Base-by-base conservation (phyloP, 495 filamentous ascomycete genomes). In the Melanomma pulvis-pyrius region DNA sequence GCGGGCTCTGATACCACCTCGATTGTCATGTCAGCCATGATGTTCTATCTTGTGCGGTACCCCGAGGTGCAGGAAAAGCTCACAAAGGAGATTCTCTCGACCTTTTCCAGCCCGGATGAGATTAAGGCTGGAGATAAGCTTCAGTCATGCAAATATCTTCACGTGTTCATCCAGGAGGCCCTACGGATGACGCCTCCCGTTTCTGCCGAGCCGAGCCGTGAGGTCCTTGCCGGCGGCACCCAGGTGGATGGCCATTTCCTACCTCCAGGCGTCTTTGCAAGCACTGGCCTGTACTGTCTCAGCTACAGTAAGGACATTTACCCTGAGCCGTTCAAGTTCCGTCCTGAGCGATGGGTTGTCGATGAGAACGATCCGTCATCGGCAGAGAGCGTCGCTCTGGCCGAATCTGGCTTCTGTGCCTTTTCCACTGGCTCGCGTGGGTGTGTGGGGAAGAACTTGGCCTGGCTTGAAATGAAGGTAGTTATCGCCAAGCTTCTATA, bases 261-360 rank as follows among this genome's bases (percentile, higher is more conserved):
- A 22, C 53, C 53, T 41, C 3, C 25, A 1, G 63, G 63, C 46
- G 11, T 41, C 0, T 21, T 26, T 24, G 26, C 59, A 17, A 47
- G 63, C n/a, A 24, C 17, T 26, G 46, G 22, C 22, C 2, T 59
- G 17, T 65, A 65, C 54, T 19, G 41, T 9, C 21, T 65, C 0
- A 29, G 39, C 53, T 47, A 65, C 28, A 57, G 54, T 54, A 7
- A 17, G 24, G 48, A 59, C 8, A 44, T 59, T 19, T 65, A 28
- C 47, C 54, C 54, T 19, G 54, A 52, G 17, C 46, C 53, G 17
- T 65, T 52, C 25, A 22, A 19, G 29, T 65, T 59, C 54, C 39
- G 55, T 32, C 63, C 63, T 4, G 63, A 65, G 30, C 63, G 63
- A 29, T 65, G 63, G 63, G 51, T 65, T 30, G 28, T 65, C 2